phyloP scores from a whole-genome alignment of 805 yeast genomes.

The Myxozyma monticola region DNA sequence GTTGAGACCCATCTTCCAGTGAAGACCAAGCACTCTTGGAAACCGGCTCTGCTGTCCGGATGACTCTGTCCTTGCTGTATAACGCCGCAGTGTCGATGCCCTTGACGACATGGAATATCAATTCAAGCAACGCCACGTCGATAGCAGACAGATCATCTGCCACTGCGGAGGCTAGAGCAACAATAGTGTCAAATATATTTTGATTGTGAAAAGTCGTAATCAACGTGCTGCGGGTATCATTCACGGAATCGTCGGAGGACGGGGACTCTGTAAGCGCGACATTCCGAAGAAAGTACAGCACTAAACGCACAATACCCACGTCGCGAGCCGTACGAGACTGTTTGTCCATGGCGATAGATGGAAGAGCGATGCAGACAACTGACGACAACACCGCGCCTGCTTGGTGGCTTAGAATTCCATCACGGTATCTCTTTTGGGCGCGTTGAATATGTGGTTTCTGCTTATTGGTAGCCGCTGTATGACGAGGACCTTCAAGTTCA shows the following conservation, averaged over 20 bases:
- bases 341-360: conserved; percentile 53
- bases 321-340: conserved; percentile 68
- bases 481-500: conserved; percentile 57
- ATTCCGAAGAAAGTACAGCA: conserved; percentile 73
- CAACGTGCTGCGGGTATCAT: conserved; percentile 62
- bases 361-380: conserved; percentile 64
- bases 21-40: conserved; percentile 45
- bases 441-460: conserved; percentile 61
- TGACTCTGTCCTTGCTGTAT: conserved; percentile 8
- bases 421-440: conserved; percentile 71
- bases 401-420: conserved; percentile 56
- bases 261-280: conserved; percentile 71
- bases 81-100: conserved; percentile 51
- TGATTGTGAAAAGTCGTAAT: conserved; percentile 62
- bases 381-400: conserved; percentile 68
- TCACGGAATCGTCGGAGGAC: conserved; percentile 58
- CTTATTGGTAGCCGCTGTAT: conserved; percentile 56
- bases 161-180: conserved; percentile 68
- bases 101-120: conserved; percentile 60
- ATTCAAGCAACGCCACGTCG: conserved; percentile 66
- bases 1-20: conserved; percentile 59
- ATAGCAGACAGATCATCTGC: conserved; percentile 65
- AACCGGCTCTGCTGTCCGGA: no score
- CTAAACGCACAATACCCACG: conserved; percentile 67
- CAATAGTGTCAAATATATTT: conserved; percentile 68